Percentiles rank a stretch among this genome's conserved stretches.
phyloP scores from a whole-genome alignment of 2,329 filamentous ascomycete genomes.

The Thelonectria blattea region DNA sequence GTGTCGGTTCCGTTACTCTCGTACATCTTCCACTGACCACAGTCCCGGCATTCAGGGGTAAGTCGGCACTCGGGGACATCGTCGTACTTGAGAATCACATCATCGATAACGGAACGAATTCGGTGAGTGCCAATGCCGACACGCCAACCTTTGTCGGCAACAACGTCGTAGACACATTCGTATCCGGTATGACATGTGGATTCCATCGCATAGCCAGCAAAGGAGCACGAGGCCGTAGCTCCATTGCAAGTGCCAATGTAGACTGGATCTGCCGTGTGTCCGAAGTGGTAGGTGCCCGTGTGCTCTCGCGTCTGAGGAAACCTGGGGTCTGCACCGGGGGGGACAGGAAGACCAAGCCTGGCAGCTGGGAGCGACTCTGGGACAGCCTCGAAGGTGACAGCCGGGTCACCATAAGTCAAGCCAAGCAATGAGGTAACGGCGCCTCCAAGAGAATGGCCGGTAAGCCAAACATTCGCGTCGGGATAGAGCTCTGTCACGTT shows the following conservation, averaged over 20 bases:
- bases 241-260: conserved; percentile 94
- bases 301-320: conserved; percentile 72
- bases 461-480: conserved; percentile 82
- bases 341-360: conserved; percentile 83
- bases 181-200: conserved; percentile 88
- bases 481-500: conserved; percentile 93
- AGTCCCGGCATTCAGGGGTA: conserved; percentile 85
- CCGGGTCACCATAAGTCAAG: conserved; percentile 87
- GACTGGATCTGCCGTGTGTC: conserved; percentile 93
- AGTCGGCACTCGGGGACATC: conserved; percentile 76
- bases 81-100: conserved; percentile 86
- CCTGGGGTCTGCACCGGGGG: conserved; percentile 76
- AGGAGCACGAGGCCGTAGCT: conserved; percentile 85
- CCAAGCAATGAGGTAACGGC: conserved; percentile 87
- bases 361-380: conserved; percentile 87
- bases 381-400: conserved; percentile 92
- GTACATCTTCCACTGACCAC: conserved; percentile 92
- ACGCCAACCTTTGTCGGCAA: conserved; percentile 89
- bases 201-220: conserved; percentile 93
- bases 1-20: conserved; percentile 87
- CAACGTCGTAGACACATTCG: conserved; percentile 91
- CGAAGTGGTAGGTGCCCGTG: conserved; percentile 88
- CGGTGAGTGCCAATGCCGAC: conserved; percentile 91
- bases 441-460: conserved; percentile 91
- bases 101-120: conserved; percentile 85